Evolutionary conservation across 139 green algal species (phyloP).

Genomic region (Closterium sp.): DNA sequence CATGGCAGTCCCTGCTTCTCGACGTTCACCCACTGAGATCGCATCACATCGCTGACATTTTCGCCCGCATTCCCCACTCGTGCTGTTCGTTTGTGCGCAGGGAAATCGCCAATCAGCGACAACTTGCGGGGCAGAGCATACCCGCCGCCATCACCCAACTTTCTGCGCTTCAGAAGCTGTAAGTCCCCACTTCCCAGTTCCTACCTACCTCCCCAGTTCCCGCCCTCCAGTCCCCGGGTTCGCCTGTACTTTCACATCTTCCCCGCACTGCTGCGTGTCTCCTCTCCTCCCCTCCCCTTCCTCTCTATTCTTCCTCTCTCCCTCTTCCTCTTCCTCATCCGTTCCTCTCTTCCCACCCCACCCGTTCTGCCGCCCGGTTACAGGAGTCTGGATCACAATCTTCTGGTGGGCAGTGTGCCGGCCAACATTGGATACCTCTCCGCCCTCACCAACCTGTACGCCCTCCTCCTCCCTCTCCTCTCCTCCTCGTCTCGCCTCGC

Average conservation of each 20-base stretch:
- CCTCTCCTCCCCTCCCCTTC: not conserved
- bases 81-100: not conserved
- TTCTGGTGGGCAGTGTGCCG: not conserved
- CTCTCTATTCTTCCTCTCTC: not conserved
- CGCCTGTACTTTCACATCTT: not conserved
- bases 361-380: not conserved
- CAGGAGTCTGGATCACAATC: not conserved
- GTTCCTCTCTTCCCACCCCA: not conserved
- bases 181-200: not conserved
- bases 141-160: not conserved
- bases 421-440: not conserved
- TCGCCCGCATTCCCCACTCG: not conserved
- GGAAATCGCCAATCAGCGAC: not conserved
- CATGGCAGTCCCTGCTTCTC: not conserved
- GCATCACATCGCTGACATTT: not conserved
- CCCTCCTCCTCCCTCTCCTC: not conserved
- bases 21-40: not conserved
- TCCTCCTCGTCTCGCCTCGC: not conserved
- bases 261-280: not conserved
- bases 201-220: no score
- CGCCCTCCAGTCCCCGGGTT: no score
- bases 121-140: not conserved
- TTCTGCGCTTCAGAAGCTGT: not conserved
- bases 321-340: not conserved
- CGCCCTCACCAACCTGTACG: not conserved